Conservation (phyloP, 2,329 filamentous ascomycete species). For the Microdochium bolleyi region DNA sequence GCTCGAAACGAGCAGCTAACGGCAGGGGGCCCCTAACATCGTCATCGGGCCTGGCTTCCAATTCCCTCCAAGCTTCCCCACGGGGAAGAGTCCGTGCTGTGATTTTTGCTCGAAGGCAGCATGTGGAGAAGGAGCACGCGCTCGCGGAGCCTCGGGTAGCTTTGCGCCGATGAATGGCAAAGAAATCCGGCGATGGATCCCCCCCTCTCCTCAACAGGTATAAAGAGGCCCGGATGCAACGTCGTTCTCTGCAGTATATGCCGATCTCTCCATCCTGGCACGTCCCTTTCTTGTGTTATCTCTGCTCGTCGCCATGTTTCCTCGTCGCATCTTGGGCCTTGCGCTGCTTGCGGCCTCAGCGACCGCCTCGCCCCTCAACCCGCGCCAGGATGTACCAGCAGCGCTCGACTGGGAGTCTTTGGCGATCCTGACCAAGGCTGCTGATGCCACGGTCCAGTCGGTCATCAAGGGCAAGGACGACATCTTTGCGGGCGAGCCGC, state of each 20-base stretch:
- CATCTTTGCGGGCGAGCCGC: conserved; percentile 5
- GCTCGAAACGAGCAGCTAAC: too few relatives aligned
- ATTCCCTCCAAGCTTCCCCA: neutral
- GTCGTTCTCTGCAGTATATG: neutral
- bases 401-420: neutral
- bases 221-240: neutral
- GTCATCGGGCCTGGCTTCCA: too few relatives aligned
- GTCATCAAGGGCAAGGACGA: conserved; percentile 6
- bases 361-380: neutral
- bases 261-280: neutral
- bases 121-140: neutral
- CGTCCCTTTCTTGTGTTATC: neutral
- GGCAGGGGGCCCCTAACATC: too few relatives aligned
- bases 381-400: neutral
- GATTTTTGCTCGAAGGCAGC: neutral
- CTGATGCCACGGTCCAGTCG: conserved; percentile 6
- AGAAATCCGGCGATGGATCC: neutral
- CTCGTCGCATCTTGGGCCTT: neutral
- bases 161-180: neutral
- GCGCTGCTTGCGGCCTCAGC: conserved; percentile 2
- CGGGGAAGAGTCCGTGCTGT: neutral
- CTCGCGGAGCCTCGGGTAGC: neutral
- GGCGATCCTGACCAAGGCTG: conserved; percentile 7
- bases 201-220: neutral
- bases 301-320: neutral